Percentiles rank a stretch among this genome's conserved stretches.
Evolutionary conservation across 2,329 filamentous ascomycete species (phyloP).

Genomic region (Sporothrix protearum): DNA sequence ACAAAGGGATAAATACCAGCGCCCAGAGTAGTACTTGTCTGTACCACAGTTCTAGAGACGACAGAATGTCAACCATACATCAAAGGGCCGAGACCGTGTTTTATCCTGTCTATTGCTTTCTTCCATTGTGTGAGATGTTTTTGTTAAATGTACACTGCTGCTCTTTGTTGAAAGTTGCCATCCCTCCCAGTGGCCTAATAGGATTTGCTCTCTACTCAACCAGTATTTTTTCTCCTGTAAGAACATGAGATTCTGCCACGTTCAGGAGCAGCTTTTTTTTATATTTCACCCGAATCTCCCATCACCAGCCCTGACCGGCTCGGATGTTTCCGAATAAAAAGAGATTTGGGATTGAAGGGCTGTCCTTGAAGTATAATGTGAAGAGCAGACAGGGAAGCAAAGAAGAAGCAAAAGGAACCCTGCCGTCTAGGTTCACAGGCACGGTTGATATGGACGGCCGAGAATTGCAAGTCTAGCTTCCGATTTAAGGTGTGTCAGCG

Average conservation of each 20-base stretch:
- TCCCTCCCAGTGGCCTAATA: too few relatives aligned
- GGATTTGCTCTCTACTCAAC: too few relatives aligned
- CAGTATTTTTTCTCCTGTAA: too few relatives aligned
- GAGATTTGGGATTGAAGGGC: background rate
- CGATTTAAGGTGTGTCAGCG: constrained; percentile 14
- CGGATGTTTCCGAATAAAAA: constrained; percentile 12
- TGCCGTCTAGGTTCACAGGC: background rate
- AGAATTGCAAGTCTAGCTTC: background rate
- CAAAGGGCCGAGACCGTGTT: background rate
- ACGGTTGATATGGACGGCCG: background rate
- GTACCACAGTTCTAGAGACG: background rate
- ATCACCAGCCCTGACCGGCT: constrained; percentile 17
- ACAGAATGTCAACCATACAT: background rate
- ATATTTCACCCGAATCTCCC: background rate
- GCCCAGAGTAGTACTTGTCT: background rate
- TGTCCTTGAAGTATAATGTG: too few relatives aligned
- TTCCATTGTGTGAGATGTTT: background rate
- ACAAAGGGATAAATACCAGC: background rate
- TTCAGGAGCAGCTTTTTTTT: background rate
- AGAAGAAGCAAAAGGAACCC: background rate
- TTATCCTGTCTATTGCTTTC: background rate
- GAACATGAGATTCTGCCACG: background rate
- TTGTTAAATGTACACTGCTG: background rate
- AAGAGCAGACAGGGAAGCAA: background rate
- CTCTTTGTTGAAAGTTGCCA: background rate